Base-by-base conservation (phyloP, 345 rosid species). In the Hibiscus syriacus region DNA sequence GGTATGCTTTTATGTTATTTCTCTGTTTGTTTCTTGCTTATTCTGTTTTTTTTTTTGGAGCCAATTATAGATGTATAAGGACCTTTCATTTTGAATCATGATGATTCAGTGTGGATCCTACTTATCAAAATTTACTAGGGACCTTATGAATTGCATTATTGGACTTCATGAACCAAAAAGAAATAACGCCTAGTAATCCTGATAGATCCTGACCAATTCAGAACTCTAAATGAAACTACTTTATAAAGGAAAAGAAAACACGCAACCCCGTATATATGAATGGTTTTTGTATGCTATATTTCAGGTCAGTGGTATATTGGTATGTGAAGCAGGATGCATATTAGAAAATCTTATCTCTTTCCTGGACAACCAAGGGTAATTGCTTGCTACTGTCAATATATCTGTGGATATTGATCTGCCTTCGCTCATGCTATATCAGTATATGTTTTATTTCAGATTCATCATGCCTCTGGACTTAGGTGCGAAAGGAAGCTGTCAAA, bases 381-480 rank as follows among this genome's bases (percentile, higher is more conserved):
- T 64, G 55, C 67, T 72, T 66, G 43, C 41, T 19, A 38, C 19
- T 25, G 69, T 53, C 41, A 27, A 16, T 46, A 4, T 58, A 17
- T 46, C 30, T 69, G n/a, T 43, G 26, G 22, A 73, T 39, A 70
- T 75, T 55, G 63, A 63, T 43, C 23, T 60, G 23, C 66, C 26
- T 58, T 46, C 58, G 66, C 66, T 66, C 23, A 30, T 54, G 67
- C n/a, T 76, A 61, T 76, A 61, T 66, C 80, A 79, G 78, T 49
- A 41, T 23, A 71, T 77, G 78, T 78, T 84, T 85, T 84, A 63
- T 71, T 86, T 84, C 92, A 94, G 99, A 84, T 91, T 91, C 85
- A 70, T 87, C 73, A 94, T 94, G 99, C 99, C 99, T 76, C 93
- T 94, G 78, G 97, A 94, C 95, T 82, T 94, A 64, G 99, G 99